A percentile compares a stretch with the other conserved stretches of the same genome.
Conservation (phyloP, 805 yeast genomes). For the Saturnispora saitoi region DNA sequence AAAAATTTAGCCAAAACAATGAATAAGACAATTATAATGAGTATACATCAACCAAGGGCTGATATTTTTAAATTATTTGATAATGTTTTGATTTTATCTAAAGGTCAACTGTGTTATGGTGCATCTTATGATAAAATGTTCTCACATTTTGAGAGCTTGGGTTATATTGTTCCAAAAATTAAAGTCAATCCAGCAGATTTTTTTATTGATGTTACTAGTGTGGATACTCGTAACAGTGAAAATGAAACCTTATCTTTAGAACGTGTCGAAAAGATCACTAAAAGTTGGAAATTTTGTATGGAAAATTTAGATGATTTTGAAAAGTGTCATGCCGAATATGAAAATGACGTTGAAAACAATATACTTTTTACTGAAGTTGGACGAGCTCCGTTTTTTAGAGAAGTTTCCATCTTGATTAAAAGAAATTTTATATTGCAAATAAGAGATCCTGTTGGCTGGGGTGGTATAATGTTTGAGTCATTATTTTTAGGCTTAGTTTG, state of each 20-base stretch:
- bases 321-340: neutral
- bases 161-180: constrained; percentile 34
- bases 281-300: constrained; percentile 32
- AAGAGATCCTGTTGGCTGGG: constrained; percentile 45
- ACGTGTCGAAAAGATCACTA: constrained; percentile 29
- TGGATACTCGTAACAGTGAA: constrained; percentile 38
- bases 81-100: constrained; percentile 55
- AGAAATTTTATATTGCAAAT: constrained; percentile 39
- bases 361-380: constrained; percentile 20
- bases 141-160: constrained; percentile 41
- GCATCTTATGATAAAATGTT: constrained; percentile 35
- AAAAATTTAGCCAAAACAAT: constrained; percentile 41
- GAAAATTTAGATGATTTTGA: neutral
- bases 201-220: constrained; percentile 47
- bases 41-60: constrained; percentile 79
- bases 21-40: constrained; percentile 66
- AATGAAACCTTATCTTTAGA: constrained; percentile 28
- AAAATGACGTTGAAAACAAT: constrained; percentile 1
- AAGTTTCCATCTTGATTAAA: constrained; percentile 34
- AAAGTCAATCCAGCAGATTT: constrained; percentile 56
- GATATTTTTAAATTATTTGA: constrained; percentile 68
- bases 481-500: constrained; percentile 47
- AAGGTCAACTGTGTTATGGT: constrained; percentile 44
- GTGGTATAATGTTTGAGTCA: constrained; percentile 33
- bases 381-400: constrained; percentile 35